Percentiles rank a stretch among this genome's conserved stretches.
Evolutionary conservation across 2,329 filamentous ascomycete species (phyloP).

Genomic region (Penicillium sp.): DNA sequence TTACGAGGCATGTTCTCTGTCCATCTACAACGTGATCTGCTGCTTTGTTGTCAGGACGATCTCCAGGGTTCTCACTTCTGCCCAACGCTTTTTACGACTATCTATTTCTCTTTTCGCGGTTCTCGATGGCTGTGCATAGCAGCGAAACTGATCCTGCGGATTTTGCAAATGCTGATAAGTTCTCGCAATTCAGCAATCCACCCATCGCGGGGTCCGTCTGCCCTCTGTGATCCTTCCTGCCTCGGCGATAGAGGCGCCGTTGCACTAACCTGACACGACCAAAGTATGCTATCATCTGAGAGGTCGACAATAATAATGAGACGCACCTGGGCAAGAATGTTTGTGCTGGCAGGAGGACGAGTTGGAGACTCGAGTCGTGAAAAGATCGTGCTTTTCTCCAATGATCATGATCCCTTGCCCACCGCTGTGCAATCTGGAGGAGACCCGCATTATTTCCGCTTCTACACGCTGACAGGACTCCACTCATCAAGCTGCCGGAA

Average conservation of each 20-base stretch:
- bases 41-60: slow-evolving; percentile 3
- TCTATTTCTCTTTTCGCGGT: background rate
- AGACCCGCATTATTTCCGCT: slow-evolving; percentile 12
- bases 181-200: slow-evolving; percentile 4
- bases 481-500: slow-evolving; percentile 1
- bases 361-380: background rate
- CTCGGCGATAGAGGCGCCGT: background rate
- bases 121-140: background rate
- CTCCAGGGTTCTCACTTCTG: background rate
- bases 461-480: slow-evolving; percentile 10
- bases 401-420: slow-evolving; percentile 2
- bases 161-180: background rate
- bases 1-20: background rate
- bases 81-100: slow-evolving; percentile 3
- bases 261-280: background rate
- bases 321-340: background rate
- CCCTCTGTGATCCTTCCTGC: background rate
- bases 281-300: background rate
- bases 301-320: background rate
- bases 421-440: slow-evolving; percentile 8
- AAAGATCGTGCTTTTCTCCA: slow-evolving; percentile 4
- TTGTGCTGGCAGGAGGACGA: slow-evolving; percentile 10
- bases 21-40: background rate
- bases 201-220: background rate
- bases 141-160: background rate